A percentile compares a stretch with the other conserved stretches of the same genome.
Evolutionary conservation across 129 eudicot species (phyloP).

Genomic region (Oenanthe sinensis): DNA sequence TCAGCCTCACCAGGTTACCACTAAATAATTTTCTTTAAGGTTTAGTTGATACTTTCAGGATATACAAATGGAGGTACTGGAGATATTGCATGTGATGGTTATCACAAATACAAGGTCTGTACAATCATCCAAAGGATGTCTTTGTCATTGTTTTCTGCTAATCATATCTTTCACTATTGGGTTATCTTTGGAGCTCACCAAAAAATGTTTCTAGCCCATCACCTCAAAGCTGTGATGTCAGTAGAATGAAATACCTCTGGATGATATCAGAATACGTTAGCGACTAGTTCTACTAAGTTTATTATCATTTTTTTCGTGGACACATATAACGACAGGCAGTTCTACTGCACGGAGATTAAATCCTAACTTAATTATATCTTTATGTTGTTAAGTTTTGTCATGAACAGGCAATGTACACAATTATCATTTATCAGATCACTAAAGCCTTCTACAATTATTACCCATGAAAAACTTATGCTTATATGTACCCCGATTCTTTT

Average conservation of each 20-base stretch:
- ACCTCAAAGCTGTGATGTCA: neutral
- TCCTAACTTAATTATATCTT: neutral
- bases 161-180: neutral
- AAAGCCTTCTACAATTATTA: neutral
- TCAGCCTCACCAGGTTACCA: neutral
- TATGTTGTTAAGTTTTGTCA: neutral
- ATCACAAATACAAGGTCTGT: slow-evolving; percentile 45
- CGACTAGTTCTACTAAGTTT: neutral
- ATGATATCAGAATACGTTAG: neutral
- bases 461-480: neutral
- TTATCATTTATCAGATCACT: neutral
- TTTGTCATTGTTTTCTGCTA: neutral
- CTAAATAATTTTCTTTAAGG: neutral
- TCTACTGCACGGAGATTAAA: neutral
- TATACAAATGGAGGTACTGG: slow-evolving; percentile 20
- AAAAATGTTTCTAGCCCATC: neutral
- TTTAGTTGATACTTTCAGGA: slow-evolving; percentile 7
- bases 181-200: neutral
- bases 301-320: no score
- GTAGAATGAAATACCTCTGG: neutral
- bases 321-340: no score
- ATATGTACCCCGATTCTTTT: neutral
- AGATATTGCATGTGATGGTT: slow-evolving; percentile 38
- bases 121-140: neutral
- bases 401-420: neutral